phyloP scores from a whole-genome alignment of 2,329 filamentous ascomycete species.

The Pseudohalonectria lignicola region DNA sequence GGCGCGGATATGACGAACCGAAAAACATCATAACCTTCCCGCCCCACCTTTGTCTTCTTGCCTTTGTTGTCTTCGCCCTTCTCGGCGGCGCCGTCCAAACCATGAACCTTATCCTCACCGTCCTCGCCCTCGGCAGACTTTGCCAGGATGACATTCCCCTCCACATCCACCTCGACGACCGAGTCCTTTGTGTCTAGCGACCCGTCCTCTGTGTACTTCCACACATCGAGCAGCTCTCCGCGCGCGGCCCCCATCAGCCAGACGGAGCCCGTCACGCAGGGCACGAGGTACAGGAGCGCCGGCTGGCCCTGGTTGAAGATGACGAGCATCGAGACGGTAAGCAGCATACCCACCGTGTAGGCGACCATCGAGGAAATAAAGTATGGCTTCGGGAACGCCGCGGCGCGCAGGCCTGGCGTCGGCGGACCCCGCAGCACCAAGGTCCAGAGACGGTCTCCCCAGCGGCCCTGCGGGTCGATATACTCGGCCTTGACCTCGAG shows the following conservation, averaged over 20 bases:
- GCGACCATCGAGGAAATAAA: slow-evolving; percentile 69
- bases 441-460: slow-evolving; percentile 81
- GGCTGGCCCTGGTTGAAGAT: slow-evolving; percentile 76
- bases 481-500: slow-evolving; percentile 41
- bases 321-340: slow-evolving; percentile 67
- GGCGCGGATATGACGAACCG: not conserved
- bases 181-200: slow-evolving; percentile 43
- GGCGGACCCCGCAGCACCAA: slow-evolving; percentile 13
- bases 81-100: not conserved
- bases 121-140: not conserved
- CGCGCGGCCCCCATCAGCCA: slow-evolving; percentile 63
- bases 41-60: not conserved
- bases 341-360: slow-evolving; percentile 67
- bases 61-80: not conserved
- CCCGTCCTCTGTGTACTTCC: slow-evolving; percentile 69
- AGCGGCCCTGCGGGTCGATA: slow-evolving; percentile 54
- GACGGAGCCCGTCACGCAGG: slow-evolving; percentile 63
- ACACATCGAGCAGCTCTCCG: slow-evolving; percentile 67
- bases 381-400: slow-evolving; percentile 69
- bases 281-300: slow-evolving; percentile 84
- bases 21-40: not conserved
- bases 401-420: slow-evolving; percentile 24
- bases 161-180: slow-evolving; percentile 40
- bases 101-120: not conserved
- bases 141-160: slow-evolving; percentile 28